A percentile compares a stretch with the other conserved stretches of the same genome.
These are phyloP conservation scores for Straminergon stramineum DNA, from an alignment of 225 moss, liverwort and hornwort genomes.

Conservation along the genomic window DNA sequence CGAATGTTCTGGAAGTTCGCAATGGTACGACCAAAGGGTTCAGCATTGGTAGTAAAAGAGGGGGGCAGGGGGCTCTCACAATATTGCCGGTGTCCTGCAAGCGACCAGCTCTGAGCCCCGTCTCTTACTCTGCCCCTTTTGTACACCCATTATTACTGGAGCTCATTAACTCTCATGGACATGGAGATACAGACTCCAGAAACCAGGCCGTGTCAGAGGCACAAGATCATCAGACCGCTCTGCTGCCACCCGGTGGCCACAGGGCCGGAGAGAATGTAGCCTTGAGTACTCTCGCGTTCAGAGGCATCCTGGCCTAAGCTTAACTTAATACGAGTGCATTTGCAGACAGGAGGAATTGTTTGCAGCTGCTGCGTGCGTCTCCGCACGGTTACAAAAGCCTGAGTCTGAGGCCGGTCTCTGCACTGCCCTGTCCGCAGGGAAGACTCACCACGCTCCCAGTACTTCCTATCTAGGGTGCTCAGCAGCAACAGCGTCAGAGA, in stretches of 20 bases:
- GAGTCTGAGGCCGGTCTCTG: not conserved
- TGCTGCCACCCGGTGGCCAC: not conserved
- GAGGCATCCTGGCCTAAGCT: not conserved
- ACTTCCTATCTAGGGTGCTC: not conserved
- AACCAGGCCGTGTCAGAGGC: not conserved
- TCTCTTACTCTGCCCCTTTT: slow-evolving; percentile 4
- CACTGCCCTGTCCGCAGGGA: not conserved
- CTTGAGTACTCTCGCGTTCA: not conserved
- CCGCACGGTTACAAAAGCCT: slow-evolving; percentile 16
- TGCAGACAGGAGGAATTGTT: slow-evolving; percentile 7
- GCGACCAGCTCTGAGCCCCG: slow-evolving; percentile 28
- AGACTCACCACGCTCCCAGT: slow-evolving; percentile 8
- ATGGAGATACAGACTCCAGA: slow-evolving; percentile 32
- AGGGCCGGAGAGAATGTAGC: slow-evolving; percentile 35
- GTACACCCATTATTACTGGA: slow-evolving; percentile 33
- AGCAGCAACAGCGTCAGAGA: slow-evolving; percentile 21
- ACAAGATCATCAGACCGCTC: slow-evolving; percentile 6
- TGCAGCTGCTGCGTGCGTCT: not conserved
- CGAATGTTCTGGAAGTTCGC: slow-evolving; percentile 45
- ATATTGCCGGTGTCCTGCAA: slow-evolving; percentile 18
- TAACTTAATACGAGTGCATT: not conserved
- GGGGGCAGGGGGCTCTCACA: not conserved
- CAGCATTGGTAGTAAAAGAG: not conserved
- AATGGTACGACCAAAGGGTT: not conserved
- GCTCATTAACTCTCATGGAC: slow-evolving; percentile 25